Percentiles rank a stretch among this genome's conserved stretches.
These are phyloP conservation scores for Penicillium antarcticum DNA, from an alignment of 495 filamentous ascomycete species.

Conservation along the genomic window DNA sequence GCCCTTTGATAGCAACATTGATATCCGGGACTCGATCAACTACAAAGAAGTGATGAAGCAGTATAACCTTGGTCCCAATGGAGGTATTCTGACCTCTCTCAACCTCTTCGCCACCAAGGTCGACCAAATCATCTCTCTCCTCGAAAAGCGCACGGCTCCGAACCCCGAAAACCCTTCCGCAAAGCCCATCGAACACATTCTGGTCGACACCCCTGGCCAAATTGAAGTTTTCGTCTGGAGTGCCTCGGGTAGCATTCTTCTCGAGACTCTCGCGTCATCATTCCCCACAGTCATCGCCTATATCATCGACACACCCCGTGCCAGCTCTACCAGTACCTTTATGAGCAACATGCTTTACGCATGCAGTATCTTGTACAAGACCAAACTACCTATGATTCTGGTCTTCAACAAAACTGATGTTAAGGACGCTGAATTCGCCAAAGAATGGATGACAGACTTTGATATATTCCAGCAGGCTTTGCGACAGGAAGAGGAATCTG, in stretches of 20 bases:
- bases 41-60: conserved; percentile 99
- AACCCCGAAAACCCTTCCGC: conserved; percentile 56
- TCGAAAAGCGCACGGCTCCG: conserved; percentile 81
- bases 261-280: conserved; percentile 84
- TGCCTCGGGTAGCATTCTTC: conserved; percentile 86
- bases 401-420: conserved; percentile 99
- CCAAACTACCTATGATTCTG: conserved; percentile 94
- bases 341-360: conserved; percentile 99
- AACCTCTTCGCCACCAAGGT: conserved; percentile 98
- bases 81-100: conserved; percentile 92
- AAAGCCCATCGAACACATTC: conserved; percentile 74
- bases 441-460: conserved; percentile 99
- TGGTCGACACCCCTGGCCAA: conserved; percentile 94
- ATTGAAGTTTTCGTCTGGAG: conserved; percentile 99
- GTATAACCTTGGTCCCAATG: conserved; percentile 96
- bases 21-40: conserved; percentile 97
- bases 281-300: conserved; percentile 98
- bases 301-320: conserved; percentile 92
- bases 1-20: conserved; percentile 98
- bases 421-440: conserved; percentile 83
- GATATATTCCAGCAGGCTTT: conserved; percentile 91
- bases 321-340: conserved; percentile 88
- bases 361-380: conserved; percentile 97
- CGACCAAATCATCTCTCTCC: conserved; percentile 83
- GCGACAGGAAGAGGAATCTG: conserved; percentile 69